Conservation (phyloP, 176 grass and related monocot genomes). For the Oryza nivara region DNA sequence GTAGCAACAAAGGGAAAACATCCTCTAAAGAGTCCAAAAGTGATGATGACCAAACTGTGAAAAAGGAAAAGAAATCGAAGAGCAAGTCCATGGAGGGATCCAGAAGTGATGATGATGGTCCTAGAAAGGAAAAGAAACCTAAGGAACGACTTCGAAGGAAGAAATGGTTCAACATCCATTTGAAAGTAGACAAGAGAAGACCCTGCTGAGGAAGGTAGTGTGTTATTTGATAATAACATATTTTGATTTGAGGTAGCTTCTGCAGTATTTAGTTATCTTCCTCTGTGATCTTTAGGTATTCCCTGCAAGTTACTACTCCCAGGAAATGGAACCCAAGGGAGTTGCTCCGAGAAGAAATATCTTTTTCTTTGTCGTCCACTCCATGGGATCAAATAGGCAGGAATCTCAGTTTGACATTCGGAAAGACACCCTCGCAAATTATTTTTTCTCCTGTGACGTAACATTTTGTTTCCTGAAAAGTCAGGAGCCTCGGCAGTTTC, state of each 20-base stretch:
- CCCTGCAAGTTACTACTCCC: neutral
- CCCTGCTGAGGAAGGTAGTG: conserved; percentile 69
- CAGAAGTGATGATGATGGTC: conserved; percentile 35
- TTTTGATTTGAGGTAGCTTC: conserved; percentile 22
- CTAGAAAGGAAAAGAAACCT: conserved; percentile 57
- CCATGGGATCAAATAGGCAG: neutral
- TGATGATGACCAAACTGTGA: conserved; percentile 51
- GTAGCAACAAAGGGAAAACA: conserved; percentile 66
- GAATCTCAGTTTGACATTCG: conserved; percentile 3
- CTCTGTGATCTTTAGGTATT: neutral
- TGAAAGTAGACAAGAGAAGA: conserved; percentile 97
- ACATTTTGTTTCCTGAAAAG: conserved; percentile 58
- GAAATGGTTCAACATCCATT: conserved; percentile 94
- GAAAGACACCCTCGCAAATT: neutral
- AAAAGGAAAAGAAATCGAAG: conserved; percentile 67
- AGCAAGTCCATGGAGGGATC: conserved; percentile 29
- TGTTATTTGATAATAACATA: neutral
- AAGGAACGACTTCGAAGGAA: conserved; percentile 71
- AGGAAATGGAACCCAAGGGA: neutral
- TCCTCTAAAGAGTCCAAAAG: conserved; percentile 65
- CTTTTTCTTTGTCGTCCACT: neutral
- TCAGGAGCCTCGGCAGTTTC: conserved; percentile 37
- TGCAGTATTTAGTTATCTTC: conserved; percentile 3
- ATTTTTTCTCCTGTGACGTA: neutral
- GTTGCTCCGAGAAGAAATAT: neutral